Base-by-base conservation (phyloP, 108 stramenopile species). In the Cyclotella choctawhatcheeana region DNA sequence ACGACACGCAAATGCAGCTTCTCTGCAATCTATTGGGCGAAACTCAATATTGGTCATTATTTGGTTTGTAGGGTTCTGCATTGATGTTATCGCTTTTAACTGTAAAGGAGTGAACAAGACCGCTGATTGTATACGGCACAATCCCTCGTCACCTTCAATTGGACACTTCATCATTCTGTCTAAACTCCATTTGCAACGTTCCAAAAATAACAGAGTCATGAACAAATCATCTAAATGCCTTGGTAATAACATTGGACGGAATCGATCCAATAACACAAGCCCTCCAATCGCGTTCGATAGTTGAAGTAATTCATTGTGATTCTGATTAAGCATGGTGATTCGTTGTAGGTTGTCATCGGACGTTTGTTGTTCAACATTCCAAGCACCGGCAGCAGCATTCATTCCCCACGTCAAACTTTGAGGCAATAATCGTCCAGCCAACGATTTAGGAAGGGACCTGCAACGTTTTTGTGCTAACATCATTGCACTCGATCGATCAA, bases 161-260 rank as follows among this genome's bases (percentile, higher is more conserved):
- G 6, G 8, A 47, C 32, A 25, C 20, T 62, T 76, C n/a, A 50
- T 56, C 48, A 64, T 31, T 48, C 25, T 52, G 5, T 59, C 22
- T 52, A 80, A 54, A 43, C 44, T 52, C 70, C 81, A 67, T 33
- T 70, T 51, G 45, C 75, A 29, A 10, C 63, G 58, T 71, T 91
- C 86, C 1, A 69, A 64, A 77, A 89, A 83, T 18, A 92, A 73
- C 18, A 86, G 25, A 10, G 86, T 85, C 21, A 86, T 79, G 62
- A 88, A 89, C n/a, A 92, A 40, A 77, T 94, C 90, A 27, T 77
- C 61, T 43, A 91, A 43, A 68, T 94, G 93, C n/a, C 93, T 72
- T 37, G 93, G 90, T 32, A 94, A 67, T 5, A 94, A 67, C 93
- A 94, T 94, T 33, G 93, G 93, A 37, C 89, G 82, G 74, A 94